Evolutionary conservation across 495 filamentous ascomycete genomes (phyloP).

Genomic region (Barbatosphaeria neglecta): DNA sequence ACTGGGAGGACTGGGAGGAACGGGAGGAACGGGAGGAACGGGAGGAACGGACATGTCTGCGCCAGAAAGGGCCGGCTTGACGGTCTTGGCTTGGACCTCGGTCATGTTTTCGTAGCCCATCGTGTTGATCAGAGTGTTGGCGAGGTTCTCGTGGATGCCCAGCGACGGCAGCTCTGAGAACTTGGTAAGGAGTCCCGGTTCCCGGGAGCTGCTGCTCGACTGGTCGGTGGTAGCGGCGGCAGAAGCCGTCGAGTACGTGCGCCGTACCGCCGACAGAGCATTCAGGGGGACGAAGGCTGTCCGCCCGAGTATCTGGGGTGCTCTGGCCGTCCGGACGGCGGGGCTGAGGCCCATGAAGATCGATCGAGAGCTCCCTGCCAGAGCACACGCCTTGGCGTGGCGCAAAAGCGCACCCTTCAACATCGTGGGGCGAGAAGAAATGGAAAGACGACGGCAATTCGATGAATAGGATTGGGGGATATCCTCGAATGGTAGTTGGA

Average conservation of each 20-base stretch:
- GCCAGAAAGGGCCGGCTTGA: slow-evolving; percentile 65
- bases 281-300: not conserved
- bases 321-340: not conserved
- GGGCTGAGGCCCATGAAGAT: not conserved
- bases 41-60: slow-evolving; percentile 66
- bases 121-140: slow-evolving; percentile 54
- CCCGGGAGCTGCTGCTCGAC: slow-evolving; percentile 1
- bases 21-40: too few species aligned
- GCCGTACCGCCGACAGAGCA: not conserved
- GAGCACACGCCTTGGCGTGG: not conserved
- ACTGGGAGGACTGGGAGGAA: slow-evolving; percentile 2
- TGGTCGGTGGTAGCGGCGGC: slow-evolving; percentile 6
- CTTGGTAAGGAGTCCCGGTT: slow-evolving; percentile 35
- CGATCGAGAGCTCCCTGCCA: not conserved
- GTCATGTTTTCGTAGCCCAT: slow-evolving; percentile 85
- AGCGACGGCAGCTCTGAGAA: slow-evolving; percentile 58
- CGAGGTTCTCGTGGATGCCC: slow-evolving; percentile 51
- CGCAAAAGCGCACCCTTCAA: not conserved
- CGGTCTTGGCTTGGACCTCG: slow-evolving; percentile 76
- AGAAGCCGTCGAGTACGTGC: slow-evolving; percentile 28
- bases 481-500: too few species aligned
- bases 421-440: not conserved
- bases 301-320: not conserved
- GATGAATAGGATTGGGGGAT: not conserved
- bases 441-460: not conserved